Conservation (phyloP, 306 rosid genomes). For the Begonia masoniana region DNA sequence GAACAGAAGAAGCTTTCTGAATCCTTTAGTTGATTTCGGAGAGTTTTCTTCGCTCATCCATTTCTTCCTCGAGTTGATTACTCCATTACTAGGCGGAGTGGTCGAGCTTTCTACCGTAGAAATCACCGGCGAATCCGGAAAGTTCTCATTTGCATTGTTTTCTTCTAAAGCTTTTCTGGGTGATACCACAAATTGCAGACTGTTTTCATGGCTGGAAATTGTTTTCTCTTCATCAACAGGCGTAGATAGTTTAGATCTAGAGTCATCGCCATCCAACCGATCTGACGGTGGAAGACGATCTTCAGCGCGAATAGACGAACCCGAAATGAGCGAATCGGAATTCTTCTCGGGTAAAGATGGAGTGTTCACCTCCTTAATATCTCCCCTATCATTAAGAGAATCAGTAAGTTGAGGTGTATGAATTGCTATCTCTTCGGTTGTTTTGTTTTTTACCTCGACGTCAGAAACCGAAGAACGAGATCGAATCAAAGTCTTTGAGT, state of each 20-base stretch:
- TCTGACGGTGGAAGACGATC: slow-evolving; percentile 12
- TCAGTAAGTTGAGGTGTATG: slow-evolving; percentile 22
- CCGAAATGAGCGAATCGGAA: slow-evolving; percentile 8
- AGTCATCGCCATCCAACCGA: slow-evolving; percentile 16
- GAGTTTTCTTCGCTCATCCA: slow-evolving; percentile 77
- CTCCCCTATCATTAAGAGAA: slow-evolving; percentile 18
- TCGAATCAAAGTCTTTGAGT: slow-evolving; percentile 21
- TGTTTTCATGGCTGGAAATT: slow-evolving; percentile 18
- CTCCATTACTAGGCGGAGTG: slow-evolving; percentile 47
- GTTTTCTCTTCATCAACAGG: slow-evolving; percentile 31
- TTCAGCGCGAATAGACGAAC: slow-evolving; percentile 17
- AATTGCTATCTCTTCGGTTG: slow-evolving; percentile 14
- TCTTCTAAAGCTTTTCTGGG: slow-evolving; percentile 22
- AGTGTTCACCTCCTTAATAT: slow-evolving; percentile 22
- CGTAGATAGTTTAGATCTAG: slow-evolving; percentile 25
- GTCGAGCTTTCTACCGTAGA: slow-evolving; percentile 44
- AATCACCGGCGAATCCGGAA: slow-evolving; percentile 22
- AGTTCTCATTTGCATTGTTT: slow-evolving; percentile 22
- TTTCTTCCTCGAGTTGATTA: slow-evolving; percentile 65
- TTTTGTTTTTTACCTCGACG: slow-evolving; percentile 22
- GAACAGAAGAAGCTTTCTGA: slow-evolving; percentile 83
- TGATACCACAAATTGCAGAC: slow-evolving; percentile 20
- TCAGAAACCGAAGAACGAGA: slow-evolving; percentile 23
- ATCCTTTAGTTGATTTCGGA: slow-evolving; percentile 67
- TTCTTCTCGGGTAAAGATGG: slow-evolving; percentile 26